These are phyloP conservation scores for Papiliotrema terrestris DNA, from an alignment of 1,284 basidiomycete species.

Conservation along the genomic window DNA sequence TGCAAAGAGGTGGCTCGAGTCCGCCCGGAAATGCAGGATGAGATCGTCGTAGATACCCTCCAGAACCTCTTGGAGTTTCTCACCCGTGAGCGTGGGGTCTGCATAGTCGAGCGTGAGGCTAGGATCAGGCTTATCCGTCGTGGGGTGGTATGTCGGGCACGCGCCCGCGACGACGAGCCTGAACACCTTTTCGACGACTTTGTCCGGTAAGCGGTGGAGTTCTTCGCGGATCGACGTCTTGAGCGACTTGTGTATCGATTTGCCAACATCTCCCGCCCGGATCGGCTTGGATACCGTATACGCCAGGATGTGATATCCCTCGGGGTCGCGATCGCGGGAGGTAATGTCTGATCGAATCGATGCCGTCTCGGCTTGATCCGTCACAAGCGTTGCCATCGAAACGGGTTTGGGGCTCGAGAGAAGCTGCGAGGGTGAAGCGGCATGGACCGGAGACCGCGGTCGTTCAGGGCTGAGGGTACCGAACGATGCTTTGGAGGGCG, in stretches of 20 bases:
- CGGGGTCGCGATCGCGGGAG: slow-evolving; percentile 9
- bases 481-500: not conserved
- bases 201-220: slow-evolving; percentile 56
- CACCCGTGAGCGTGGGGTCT: slow-evolving; percentile 51
- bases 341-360: slow-evolving; percentile 16
- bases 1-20: slow-evolving; percentile 14
- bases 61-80: slow-evolving; percentile 71
- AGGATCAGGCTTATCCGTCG: slow-evolving; percentile 28
- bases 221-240: slow-evolving; percentile 59
- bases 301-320: slow-evolving; percentile 42
- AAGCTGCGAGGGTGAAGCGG: not conserved
- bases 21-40: slow-evolving; percentile 38
- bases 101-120: slow-evolving; percentile 27
- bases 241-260: slow-evolving; percentile 59
- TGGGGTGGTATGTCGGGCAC: slow-evolving; percentile 10
- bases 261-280: slow-evolving; percentile 55
- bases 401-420: slow-evolving; percentile 29
- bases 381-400: slow-evolving; percentile 36
- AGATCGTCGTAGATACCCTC: slow-evolving; percentile 59
- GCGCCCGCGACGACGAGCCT: slow-evolving; percentile 35
- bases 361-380: slow-evolving; percentile 10
- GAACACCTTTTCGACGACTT: slow-evolving; percentile 62
- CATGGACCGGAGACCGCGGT: slow-evolving; percentile 1
- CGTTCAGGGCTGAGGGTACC: slow-evolving; percentile 7
- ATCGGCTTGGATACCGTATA: slow-evolving; percentile 43